These are phyloP conservation scores for Leccinum brunneo-olivaceum DNA, from an alignment of 1,284 basidiomycete species.

Conservation along the genomic window DNA sequence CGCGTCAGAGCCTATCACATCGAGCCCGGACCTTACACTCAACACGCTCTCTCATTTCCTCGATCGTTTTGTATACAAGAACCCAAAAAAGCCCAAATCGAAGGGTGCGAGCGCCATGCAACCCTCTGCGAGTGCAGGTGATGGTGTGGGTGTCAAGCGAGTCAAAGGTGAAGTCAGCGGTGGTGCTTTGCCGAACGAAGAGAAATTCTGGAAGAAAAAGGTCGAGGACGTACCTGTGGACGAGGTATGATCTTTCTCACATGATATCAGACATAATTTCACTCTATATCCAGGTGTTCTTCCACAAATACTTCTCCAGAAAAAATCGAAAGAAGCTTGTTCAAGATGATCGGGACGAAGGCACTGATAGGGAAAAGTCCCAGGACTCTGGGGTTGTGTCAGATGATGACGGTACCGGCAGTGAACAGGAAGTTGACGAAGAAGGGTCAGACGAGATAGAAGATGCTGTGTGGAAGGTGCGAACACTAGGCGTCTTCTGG, in stretches of 20 bases:
- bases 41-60: slow-evolving; percentile 93
- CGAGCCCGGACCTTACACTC: slow-evolving; percentile 82
- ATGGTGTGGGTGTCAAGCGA: slow-evolving; percentile 65
- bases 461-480: slow-evolving; percentile 80
- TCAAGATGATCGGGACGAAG: slow-evolving; percentile 31
- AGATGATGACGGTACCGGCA: slow-evolving; percentile 34
- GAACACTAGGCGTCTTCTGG: not conserved
- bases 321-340: slow-evolving; percentile 46
- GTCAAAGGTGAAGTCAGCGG: slow-evolving; percentile 58
- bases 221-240: slow-evolving; percentile 81
- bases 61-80: slow-evolving; percentile 87
- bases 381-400: slow-evolving; percentile 23
- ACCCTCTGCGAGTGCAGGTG: slow-evolving; percentile 67
- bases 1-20: slow-evolving; percentile 62
- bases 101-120: slow-evolving; percentile 93
- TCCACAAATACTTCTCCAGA: slow-evolving; percentile 58
- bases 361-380: slow-evolving; percentile 29
- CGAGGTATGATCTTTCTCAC: slow-evolving; percentile 47
- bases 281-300: slow-evolving; percentile 48
- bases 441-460: slow-evolving; percentile 43
- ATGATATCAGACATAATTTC: not conserved
- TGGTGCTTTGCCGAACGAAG: slow-evolving; percentile 66
- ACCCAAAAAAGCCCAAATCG: slow-evolving; percentile 79
- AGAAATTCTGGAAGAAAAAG: slow-evolving; percentile 70
- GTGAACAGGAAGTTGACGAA: slow-evolving; percentile 40